Base-by-base conservation (phyloP, 2,329 filamentous ascomycete species). In the Ascocoryne sarcoides region DNA sequence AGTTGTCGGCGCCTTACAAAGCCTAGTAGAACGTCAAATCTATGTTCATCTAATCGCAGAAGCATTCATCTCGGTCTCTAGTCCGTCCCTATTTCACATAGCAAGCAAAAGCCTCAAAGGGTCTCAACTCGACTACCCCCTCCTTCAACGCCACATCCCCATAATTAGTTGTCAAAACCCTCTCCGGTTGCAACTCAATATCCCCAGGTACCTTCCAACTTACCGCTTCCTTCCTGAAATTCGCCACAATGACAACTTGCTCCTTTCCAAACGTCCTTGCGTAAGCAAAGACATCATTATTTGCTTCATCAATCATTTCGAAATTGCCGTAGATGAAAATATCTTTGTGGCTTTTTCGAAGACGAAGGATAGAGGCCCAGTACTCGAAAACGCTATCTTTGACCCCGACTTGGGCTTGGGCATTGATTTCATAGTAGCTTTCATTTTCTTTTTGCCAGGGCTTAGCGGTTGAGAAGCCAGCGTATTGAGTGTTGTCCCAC, bases 391-490 rank as follows among this genome's bases (percentile, higher is more conserved):
- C 68, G 5, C 72, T 78, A 5, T 64, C 54, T 2, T 55, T 54
- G 44, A 75, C 64, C 2, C 52, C 53, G 3, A 66, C 55, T 56
- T 83, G 75, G 0, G 63, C 52, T 2, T 67, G 70, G 19, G 76
- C 80, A 53, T 88, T 88, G 61, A 81, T 65, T n/a, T 64, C 58
- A 2, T 56, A 56, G 56, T 77, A 79, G 54, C 77, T 71, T 41
- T 79, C 73, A 55, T 84, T 79, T 29, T 78, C 71, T 10, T 72
- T 69, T 73, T 87, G 86, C 83, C 83, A 88, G 2, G 82, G 79
- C 39, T 45, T 29, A 1, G 61, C 62, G 2, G 64, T 64, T 0
- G 79, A 78, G 62, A 87, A 88, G 9, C 83, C 82, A 0, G 67
- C 80, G 44, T 85, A 71, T 0, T 62, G 54, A 1, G 61, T 64